phyloP scores from a whole-genome alignment of 75 land plant species.

The Picea sitchensis region DNA sequence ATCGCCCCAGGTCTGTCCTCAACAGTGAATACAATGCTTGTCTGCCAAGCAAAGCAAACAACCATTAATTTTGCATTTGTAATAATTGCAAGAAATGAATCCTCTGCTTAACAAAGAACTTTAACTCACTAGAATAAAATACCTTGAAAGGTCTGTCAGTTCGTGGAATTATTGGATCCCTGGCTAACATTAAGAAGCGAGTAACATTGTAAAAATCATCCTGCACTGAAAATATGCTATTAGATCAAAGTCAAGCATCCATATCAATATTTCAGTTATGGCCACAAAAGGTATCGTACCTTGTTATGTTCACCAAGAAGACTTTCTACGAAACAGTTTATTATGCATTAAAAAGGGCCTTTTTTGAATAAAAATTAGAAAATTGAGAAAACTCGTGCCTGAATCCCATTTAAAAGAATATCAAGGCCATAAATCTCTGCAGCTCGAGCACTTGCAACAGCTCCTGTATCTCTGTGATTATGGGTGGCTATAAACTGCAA shows the following conservation, averaged over 20 bases:
- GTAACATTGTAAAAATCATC: conserved; percentile 41
- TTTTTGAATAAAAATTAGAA: too few relatives aligned
- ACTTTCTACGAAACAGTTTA: too few relatives aligned
- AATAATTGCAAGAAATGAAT: neutral
- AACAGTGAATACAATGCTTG: conserved; percentile 49
- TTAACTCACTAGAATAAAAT: too few relatives aligned
- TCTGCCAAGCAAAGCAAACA: conserved; percentile 20
- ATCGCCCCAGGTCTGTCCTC: conserved; percentile 41
- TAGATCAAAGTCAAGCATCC: too few relatives aligned
- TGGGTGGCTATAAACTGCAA: conserved; percentile 27
- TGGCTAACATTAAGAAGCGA: conserved; percentile 44
- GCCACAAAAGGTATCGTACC: neutral
- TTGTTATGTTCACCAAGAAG: too few relatives aligned
- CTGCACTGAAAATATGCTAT: conserved; percentile 18
- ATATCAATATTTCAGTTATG: neutral
- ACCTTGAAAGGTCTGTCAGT: conserved; percentile 64
- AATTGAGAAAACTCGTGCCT: conserved; percentile 24
- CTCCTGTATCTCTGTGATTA: conserved; percentile 38
- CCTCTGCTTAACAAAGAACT: neutral
- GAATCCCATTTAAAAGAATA: conserved; percentile 55
- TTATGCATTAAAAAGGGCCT: too few relatives aligned
- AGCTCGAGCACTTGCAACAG: conserved; percentile 36
- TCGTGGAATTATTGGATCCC: conserved; percentile 51
- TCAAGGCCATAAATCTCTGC: conserved; percentile 50
- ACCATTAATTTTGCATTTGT: too few relatives aligned